Evolutionary conservation across 768 basidiomycete genomes (phyloP), one percentile per base, ranked within the genome.

Genomic region (Polyporus arcularius): DNA sequence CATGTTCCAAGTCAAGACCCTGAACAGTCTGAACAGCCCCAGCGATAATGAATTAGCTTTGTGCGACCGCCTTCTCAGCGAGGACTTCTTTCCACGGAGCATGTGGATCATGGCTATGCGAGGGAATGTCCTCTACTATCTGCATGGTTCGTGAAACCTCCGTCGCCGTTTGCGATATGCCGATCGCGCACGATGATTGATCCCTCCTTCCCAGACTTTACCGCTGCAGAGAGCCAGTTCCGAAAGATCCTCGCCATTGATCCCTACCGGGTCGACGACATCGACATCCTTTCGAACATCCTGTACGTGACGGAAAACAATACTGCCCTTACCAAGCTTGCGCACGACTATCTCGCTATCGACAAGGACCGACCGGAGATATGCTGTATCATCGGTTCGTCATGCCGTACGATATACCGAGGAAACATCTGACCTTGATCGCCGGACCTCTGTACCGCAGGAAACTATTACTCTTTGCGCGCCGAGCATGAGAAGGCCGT

Each of bases 291-390:
- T 73, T 96, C 95, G 57, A 97, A 98, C 71, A 97, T 98, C 70
- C 82, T 98, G 43, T 98, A 98, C 73, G 95, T 98, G 3, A 93
- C 92, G 50, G 92, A 95, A 68, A 93, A 92, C 67, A 84, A 86
- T 47, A 77, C 92, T 38, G 96, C 96, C 69, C 78, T 99, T 45
- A 95, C 95, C 18, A 87, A 87, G 71, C 81, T 98, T 40, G 97
- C 96, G 8, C 94, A 95, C 64, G 89, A 96, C 65, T 96, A 95
- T 73, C 82, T 94, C 48, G 82, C 86, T 30, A 77, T 96, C 35
- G 95, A 98, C 68, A 89, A 93, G 74, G 92, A 96, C 75, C 82
- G 96, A 31, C 96, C 97, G 30, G 97, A 99, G 78, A 89, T 96
- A 3, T 98, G 96, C 72, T 96, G 94, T 72, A 80, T 98, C 55